phyloP scores from a whole-genome alignment of 2,329 filamentous ascomycete species.

The Aspergillus intermedius region DNA sequence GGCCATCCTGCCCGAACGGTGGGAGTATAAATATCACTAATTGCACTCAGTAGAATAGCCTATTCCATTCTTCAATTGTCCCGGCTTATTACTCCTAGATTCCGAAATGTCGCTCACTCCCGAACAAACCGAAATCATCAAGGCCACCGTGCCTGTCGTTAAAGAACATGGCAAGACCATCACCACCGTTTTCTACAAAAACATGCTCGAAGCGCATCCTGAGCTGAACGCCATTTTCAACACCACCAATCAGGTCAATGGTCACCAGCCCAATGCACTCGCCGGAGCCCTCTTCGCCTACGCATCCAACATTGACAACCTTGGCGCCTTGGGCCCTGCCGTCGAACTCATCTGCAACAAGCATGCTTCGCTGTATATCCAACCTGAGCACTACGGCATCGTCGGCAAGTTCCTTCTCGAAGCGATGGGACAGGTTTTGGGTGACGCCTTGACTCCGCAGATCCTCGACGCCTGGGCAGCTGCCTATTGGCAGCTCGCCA shows the following conservation, averaged over 20 bases:
- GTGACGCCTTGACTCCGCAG: constrained; percentile 58
- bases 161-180: constrained; percentile 62
- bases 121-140: constrained; percentile 59
- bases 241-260: constrained; percentile 59
- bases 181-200: constrained; percentile 65
- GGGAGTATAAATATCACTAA: no score
- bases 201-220: constrained; percentile 59
- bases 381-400: constrained; percentile 62
- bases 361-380: constrained; percentile 64
- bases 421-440: constrained; percentile 62
- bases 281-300: constrained; percentile 64
- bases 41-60: no score
- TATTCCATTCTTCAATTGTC: no score
- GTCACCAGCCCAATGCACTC: constrained; percentile 63
- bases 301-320: constrained; percentile 64
- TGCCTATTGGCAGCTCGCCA: constrained; percentile 67
- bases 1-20: no score
- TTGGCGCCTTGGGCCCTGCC: constrained; percentile 51
- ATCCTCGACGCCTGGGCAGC: constrained; percentile 62
- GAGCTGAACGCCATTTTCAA: constrained; percentile 67
- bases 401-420: constrained; percentile 63
- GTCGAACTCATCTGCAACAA: constrained; percentile 69
- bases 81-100: no score
- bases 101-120: constrained; percentile 42
- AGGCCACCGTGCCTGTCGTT: constrained; percentile 63